Conservation (phyloP, 345 rosid species). For the Pugionium dolabratum region DNA sequence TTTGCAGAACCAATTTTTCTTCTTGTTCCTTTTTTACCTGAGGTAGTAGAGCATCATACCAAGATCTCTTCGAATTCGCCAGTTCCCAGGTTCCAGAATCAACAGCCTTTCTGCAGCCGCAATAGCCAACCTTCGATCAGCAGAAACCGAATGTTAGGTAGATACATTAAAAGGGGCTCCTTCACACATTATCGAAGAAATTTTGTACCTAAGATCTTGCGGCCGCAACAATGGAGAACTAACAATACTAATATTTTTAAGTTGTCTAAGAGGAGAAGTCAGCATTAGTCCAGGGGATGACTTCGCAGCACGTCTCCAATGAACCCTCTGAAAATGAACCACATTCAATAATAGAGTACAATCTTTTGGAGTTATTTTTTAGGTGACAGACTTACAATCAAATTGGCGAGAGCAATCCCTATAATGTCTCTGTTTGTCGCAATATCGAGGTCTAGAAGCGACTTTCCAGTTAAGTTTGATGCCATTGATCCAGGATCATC, state of each 20-base stretch:
- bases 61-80: constrained; percentile 80
- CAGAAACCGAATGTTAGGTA: constrained; percentile 22
- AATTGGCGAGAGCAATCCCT: constrained; percentile 91
- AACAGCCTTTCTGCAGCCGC: constrained; percentile 81
- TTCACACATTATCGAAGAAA: too few species aligned
- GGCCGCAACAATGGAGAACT: constrained; percentile 65
- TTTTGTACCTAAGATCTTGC: constrained; percentile 68
- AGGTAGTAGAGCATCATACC: constrained; percentile 86
- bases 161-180: neutral
- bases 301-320: constrained; percentile 91
- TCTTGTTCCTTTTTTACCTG: constrained; percentile 42
- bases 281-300: constrained; percentile 77
- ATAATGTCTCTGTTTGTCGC: constrained; percentile 83
- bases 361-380: neutral
- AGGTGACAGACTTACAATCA: constrained; percentile 63
- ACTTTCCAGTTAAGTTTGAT: constrained; percentile 75
- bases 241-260: constrained; percentile 44
- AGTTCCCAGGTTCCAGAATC: constrained; percentile 82
- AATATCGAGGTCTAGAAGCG: constrained; percentile 77
- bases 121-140: constrained; percentile 64
- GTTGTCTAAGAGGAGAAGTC: constrained; percentile 79
- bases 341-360: neutral
- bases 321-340: constrained; percentile 63
- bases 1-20: neutral
- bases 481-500: constrained; percentile 90